These are phyloP conservation scores for Spathaspora boniae DNA, from an alignment of 805 yeast species.

Conservation along the genomic window DNA sequence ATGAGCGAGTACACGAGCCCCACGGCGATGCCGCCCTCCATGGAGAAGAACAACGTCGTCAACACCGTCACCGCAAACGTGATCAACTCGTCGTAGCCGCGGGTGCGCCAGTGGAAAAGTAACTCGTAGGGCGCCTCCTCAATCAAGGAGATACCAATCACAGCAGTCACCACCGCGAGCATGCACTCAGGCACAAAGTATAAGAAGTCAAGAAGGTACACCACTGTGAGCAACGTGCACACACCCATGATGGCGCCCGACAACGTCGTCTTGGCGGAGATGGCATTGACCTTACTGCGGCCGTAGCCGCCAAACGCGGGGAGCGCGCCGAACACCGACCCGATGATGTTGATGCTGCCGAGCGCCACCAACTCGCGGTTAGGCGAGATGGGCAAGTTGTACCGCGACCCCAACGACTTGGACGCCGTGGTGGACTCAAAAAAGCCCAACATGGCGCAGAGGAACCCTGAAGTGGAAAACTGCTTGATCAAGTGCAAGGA, in stretches of 20 bases:
- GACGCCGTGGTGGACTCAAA: conserved; percentile 93
- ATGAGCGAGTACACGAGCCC: conserved; percentile 80
- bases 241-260: conserved; percentile 84
- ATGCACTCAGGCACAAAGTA: conserved; percentile 77
- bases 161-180: conserved; percentile 73
- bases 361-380: conserved; percentile 90
- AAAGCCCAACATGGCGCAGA: conserved; percentile 83
- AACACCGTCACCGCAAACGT: conserved; percentile 39
- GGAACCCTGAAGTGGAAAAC: conserved; percentile 64
- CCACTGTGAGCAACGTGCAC: conserved; percentile 63
- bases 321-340: conserved; percentile 64
- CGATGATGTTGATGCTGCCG: conserved; percentile 68
- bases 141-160: conserved; percentile 59
- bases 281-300: conserved; percentile 81
- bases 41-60: conserved; percentile 50
- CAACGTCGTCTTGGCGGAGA: conserved; percentile 78
- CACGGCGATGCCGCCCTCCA: conserved; percentile 86
- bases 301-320: conserved; percentile 98
- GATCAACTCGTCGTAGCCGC: conserved; percentile 73
- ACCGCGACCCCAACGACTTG: conserved; percentile 74
- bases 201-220: conserved; percentile 57
- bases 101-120: conserved; percentile 64
- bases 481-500: conserved; percentile 50
- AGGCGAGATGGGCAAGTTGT: conserved; percentile 70
- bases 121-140: conserved; percentile 85